Evolutionary conservation across 768 basidiomycete genomes (phyloP), one percentile per base, ranked within the genome.

Genomic region (Daedaleopsis nitida): DNA sequence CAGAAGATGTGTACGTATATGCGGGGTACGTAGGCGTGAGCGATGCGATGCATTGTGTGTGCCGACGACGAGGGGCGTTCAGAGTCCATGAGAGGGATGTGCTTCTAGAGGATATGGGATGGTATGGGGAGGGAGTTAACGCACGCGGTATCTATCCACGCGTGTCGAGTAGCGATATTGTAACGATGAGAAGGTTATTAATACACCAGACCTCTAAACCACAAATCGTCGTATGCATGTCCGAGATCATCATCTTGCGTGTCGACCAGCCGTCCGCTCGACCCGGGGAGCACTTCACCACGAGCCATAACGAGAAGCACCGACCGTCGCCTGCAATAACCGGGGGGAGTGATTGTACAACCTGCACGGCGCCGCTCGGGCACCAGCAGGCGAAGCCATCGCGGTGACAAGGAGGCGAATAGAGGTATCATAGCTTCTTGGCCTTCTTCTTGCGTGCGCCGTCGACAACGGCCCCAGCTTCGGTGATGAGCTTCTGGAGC

Each of bases 391-490:
- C 6, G 10, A 17, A 35, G 35, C 42, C 51, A 37, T 27, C 10
- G 45, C 13, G 43, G 58, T 50, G 24, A 55, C 4, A 5, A n/a
- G 13, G 5, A n/a, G 13, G 32, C 5, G 21, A 38, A 12, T 9
- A 24, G 58, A 42, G 59, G 59, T 62, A 12, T 42, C 27, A 64
- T 48, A 64, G 66, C 65, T 73, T 76, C 68, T 68, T 70, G 62
- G 67, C 69, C 66, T 74, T 74, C 68, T 85, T 86, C 74, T 77
- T 83, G 77, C 81, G 86, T 38, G 74, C 75, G 48, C 81, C 80
- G 63, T 81, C 78, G 53, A 85, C 73, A 55, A 81, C 77, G 12
- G 83, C 86, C 54, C 90, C 90, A 0, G 88, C 83, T n/a, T 75
- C 72, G 12, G 74, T 69, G 45, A 88, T 74, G 61, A 82, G 74